Evolutionary conservation across 371 early-diverging fungal genomes (phyloP), one percentile per base, ranked within the genome.

Genomic region (Apophysomyces ossiformis): DNA sequence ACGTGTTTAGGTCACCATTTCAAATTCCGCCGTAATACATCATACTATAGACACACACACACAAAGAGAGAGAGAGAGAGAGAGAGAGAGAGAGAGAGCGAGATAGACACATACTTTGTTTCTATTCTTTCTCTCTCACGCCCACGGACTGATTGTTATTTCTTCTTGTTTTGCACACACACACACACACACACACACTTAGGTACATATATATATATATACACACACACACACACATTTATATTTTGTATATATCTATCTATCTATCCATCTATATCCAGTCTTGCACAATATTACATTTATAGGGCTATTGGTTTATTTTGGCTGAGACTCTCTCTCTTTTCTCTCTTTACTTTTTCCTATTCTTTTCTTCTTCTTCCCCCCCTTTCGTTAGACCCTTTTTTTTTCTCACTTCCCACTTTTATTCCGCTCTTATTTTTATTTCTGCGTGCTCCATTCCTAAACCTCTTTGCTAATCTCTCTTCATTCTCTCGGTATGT

Each of bases 371-470:
- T 58, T 44, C 37, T 41, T 41, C 44, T 15, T 47, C n/a, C 47
- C 15, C 45, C 50, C 46, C 57, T 39, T 58, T 58, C 21, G 35
- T 21, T 50, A 50, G 54, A 50, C 54, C 54, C 54, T 50, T 50
- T 50, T n/a, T 26, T 50, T 50, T 26, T 26, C 8, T 50, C 9
- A 21, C 21, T 21, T 50, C 26, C 54, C 54, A 26, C 54, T 50
- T 50, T 26, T 26, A 26, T 26, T 26, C 32, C 32, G 32, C 32
- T 26, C 32, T 26, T 21, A 50, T 21, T 50, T 50, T 47, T 41
- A 21, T 50, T 6, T 50, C 54, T 50, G 21, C 54, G 54, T 50
- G 54, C 9, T 50, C 21, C 54, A 50, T 50, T 50, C 21, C 32
- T 26, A 26, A 26, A 26, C 32, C 32, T 26, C 32, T 26, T 26